These are phyloP conservation scores for Paecilomyces niveus DNA, from an alignment of 2,329 filamentous ascomycete species.

Conservation along the genomic window DNA sequence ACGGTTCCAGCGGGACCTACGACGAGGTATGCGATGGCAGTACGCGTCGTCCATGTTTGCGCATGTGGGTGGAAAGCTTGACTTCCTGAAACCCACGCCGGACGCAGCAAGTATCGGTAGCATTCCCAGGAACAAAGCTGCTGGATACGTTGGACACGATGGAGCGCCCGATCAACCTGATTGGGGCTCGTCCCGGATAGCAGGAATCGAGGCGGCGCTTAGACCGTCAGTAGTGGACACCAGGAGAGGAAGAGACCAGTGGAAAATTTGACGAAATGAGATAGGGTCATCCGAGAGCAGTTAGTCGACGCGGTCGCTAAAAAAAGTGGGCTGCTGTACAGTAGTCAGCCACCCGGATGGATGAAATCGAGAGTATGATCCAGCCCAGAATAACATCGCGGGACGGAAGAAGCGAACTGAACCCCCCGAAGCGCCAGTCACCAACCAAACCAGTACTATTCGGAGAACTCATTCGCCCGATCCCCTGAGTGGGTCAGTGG, in stretches of 20 bases:
- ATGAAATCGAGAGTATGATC: no score
- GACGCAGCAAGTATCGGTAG: not conserved
- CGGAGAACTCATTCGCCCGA: not conserved
- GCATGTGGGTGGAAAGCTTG: not conserved
- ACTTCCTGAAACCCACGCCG: not conserved
- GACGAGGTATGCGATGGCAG: not conserved
- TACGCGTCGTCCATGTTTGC: not conserved
- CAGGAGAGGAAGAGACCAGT: not conserved
- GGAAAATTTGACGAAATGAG: not conserved
- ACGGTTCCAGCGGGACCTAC: not conserved
- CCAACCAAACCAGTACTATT: not conserved
- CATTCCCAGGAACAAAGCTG: not conserved
- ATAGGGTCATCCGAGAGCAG: not conserved
- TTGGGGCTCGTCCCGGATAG: not conserved
- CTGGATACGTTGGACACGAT: not conserved
- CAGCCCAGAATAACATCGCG: no score
- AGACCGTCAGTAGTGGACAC: not conserved
- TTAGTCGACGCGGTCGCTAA: not conserved
- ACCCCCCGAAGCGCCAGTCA: no score
- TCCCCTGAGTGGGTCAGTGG: not conserved
- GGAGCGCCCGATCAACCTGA: not conserved
- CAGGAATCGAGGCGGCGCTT: not conserved
- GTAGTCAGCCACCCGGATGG: not conserved
- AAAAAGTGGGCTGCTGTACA: not conserved
- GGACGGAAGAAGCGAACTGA: not conserved